A percentile compares a stretch with the other conserved stretches of the same genome.
Evolutionary conservation across 495 filamentous ascomycete species (phyloP).

Genomic region (Venustampulla echinocandica): DNA sequence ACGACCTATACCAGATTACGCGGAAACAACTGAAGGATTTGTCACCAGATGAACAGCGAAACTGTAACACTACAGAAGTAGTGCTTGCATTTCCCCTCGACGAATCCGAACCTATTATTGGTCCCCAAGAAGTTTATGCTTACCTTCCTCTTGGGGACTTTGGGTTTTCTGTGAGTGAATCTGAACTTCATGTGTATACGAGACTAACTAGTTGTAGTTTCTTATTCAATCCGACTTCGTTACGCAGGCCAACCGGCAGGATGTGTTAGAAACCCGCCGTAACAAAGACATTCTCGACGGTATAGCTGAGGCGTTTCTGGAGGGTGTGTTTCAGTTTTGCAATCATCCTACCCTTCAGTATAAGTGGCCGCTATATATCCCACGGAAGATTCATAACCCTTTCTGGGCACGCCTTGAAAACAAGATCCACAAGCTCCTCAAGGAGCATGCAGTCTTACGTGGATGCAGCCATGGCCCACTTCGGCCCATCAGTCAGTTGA

Average conservation of each 20-base stretch:
- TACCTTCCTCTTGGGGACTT: slow-evolving; percentile 5
- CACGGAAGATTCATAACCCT: slow-evolving; percentile 7
- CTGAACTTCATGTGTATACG: slow-evolving; percentile 3
- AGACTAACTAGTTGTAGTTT: slow-evolving; percentile 19
- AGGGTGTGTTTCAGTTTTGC: slow-evolving; percentile 23
- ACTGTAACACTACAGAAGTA: slow-evolving; percentile 1
- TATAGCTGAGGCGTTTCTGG: slow-evolving; percentile 21
- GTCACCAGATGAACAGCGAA: too few relatives aligned
- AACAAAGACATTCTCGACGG: slow-evolving; percentile 17
- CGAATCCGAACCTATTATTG: slow-evolving; percentile 1
- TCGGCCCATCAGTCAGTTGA: slow-evolving; percentile 1
- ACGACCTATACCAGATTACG: too few relatives aligned
- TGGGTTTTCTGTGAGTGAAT: slow-evolving; percentile 8
- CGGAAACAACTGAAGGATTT: too few relatives aligned
- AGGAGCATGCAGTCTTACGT: neutral
- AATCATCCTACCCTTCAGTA: slow-evolving; percentile 17
- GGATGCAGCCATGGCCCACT: neutral
- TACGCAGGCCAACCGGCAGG: neutral
- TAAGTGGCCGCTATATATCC: slow-evolving; percentile 25
- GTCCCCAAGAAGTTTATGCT: slow-evolving; percentile 6
- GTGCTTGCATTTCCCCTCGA: slow-evolving; percentile 12
- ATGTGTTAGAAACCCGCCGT: slow-evolving; percentile 15
- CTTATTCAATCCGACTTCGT: slow-evolving; percentile 1
- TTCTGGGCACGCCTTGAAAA: slow-evolving; percentile 17
- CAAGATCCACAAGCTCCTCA: slow-evolving; percentile 14